A percentile compares a stretch with the other conserved stretches of the same genome.
Conservation (phyloP, 2,329 filamentous ascomycete species). For the Bipolaris gigantea region DNA sequence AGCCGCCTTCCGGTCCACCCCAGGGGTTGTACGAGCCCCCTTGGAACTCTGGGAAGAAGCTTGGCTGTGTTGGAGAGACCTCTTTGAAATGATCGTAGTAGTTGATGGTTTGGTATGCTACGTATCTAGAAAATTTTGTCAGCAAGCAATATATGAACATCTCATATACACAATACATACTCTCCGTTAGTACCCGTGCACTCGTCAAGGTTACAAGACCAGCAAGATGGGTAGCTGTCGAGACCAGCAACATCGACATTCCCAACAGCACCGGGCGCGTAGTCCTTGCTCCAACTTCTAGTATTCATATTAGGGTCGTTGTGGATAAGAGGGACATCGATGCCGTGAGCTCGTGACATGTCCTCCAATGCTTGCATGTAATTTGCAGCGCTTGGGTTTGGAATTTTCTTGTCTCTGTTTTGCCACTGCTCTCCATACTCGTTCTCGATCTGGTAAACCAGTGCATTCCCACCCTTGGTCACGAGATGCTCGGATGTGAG, state of each 20-base stretch:
- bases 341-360: slow-evolving; percentile 58
- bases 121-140: slow-evolving; percentile 40
- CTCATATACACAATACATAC: slow-evolving; percentile 3
- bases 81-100: slow-evolving; percentile 54
- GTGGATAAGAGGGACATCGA: slow-evolving; percentile 59
- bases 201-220: slow-evolving; percentile 64
- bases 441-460: slow-evolving; percentile 62
- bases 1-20: slow-evolving; percentile 62
- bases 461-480: slow-evolving; percentile 60
- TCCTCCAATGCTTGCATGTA: slow-evolving; percentile 63
- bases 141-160: background rate
- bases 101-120: slow-evolving; percentile 56
- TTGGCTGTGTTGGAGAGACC: slow-evolving; percentile 51
- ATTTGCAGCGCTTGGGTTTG: slow-evolving; percentile 53
- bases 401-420: slow-evolving; percentile 44
- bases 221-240: slow-evolving; percentile 60
- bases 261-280: slow-evolving; percentile 54
- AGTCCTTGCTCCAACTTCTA: slow-evolving; percentile 64
- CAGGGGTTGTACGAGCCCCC: slow-evolving; percentile 64
- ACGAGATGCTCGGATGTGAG: slow-evolving; percentile 58
- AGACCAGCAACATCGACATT: slow-evolving; percentile 59
- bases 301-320: slow-evolving; percentile 64
- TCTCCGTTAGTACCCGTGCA: slow-evolving; percentile 63
- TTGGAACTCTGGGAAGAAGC: slow-evolving; percentile 63
- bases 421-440: slow-evolving; percentile 53